Conservation (phyloP, 306 rosid genomes). For the Begonia peltatifolia region DNA sequence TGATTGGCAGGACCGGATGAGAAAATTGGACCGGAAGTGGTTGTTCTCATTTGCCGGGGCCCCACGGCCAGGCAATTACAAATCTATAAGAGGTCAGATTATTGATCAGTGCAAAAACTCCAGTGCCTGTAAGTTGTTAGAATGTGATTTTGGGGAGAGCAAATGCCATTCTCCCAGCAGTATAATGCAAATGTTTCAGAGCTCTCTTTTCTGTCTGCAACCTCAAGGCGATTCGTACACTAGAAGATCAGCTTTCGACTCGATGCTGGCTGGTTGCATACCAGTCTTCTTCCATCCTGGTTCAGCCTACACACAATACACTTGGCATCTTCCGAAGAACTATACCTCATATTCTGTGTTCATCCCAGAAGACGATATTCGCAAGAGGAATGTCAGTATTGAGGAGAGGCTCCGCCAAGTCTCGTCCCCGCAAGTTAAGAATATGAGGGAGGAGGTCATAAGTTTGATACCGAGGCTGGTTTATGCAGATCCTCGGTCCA, state of each 20-base stretch:
- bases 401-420: constrained; percentile 71
- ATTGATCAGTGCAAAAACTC: constrained; percentile 70
- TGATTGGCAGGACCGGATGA: constrained; percentile 38
- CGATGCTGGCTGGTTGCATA: constrained; percentile 94
- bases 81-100: constrained; percentile 80
- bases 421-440: constrained; percentile 52
- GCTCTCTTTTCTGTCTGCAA: constrained; percentile 90
- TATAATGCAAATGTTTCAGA: constrained; percentile 94
- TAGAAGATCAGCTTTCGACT: constrained; percentile 87
- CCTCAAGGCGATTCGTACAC: constrained; percentile 99
- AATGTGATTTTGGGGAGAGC: constrained; percentile 97
- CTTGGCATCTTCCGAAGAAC: constrained; percentile 96
- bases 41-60: constrained; percentile 98
- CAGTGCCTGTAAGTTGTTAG: constrained; percentile 60
- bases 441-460: constrained; percentile 89
- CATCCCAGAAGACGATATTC: constrained; percentile 83
- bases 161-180: constrained; percentile 96
- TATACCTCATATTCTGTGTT: constrained; percentile 74
- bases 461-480: constrained; percentile 71
- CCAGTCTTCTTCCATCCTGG: constrained; percentile 99
- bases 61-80: constrained; percentile 79
- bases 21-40: constrained; percentile 40
- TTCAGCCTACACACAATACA: constrained; percentile 86
- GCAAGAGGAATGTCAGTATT: constrained; percentile 56
- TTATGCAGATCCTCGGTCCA: constrained; percentile 89